Conservation (phyloP, 352 stramenopile species). For the Globisporangium abappressorium region DNA sequence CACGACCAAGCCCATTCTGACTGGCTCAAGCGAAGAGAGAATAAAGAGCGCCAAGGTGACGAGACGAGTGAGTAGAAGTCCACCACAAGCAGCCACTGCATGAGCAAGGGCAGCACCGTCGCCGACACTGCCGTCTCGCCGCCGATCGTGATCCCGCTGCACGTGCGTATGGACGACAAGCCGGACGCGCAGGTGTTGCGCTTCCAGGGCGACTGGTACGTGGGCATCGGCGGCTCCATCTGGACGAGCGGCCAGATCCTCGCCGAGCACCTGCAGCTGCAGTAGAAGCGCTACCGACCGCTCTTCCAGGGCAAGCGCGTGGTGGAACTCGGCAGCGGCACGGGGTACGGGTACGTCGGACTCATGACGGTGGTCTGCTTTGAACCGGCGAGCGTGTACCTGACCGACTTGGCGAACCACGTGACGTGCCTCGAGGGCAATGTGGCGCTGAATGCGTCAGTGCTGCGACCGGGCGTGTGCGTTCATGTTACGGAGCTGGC, state of each 20-base stretch:
- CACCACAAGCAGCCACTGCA: too few species aligned
- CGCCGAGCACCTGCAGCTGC: slow-evolving; percentile 50
- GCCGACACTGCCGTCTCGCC: background rate
- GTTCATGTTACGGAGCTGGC: slow-evolving; percentile 57
- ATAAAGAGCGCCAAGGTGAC: too few species aligned
- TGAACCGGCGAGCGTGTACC: slow-evolving; percentile 44
- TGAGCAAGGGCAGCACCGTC: background rate
- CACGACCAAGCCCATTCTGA: too few species aligned
- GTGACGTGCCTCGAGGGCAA: slow-evolving; percentile 60
- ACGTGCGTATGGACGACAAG: slow-evolving; percentile 37
- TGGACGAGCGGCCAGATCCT: slow-evolving; percentile 83
- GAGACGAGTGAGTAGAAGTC: too few species aligned
- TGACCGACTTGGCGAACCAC: slow-evolving; percentile 69
- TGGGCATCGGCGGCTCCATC: slow-evolving; percentile 79
- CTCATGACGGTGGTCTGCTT: slow-evolving; percentile 66
- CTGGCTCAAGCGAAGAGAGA: too few species aligned
- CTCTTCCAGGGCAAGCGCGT: slow-evolving; percentile 62
- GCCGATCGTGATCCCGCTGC: slow-evolving; percentile 34
- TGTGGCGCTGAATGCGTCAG: slow-evolving; percentile 39
- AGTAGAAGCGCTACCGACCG: slow-evolving; percentile 41
- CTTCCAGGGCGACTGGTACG: slow-evolving; percentile 77
- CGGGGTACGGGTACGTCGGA: slow-evolving; percentile 70
- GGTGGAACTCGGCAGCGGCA: slow-evolving; percentile 77
- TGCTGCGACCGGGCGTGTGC: slow-evolving; percentile 28
- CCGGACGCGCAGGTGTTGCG: slow-evolving; percentile 32